phyloP scores from a whole-genome alignment of 106 monocot species.

The Vanilla planifolia region DNA sequence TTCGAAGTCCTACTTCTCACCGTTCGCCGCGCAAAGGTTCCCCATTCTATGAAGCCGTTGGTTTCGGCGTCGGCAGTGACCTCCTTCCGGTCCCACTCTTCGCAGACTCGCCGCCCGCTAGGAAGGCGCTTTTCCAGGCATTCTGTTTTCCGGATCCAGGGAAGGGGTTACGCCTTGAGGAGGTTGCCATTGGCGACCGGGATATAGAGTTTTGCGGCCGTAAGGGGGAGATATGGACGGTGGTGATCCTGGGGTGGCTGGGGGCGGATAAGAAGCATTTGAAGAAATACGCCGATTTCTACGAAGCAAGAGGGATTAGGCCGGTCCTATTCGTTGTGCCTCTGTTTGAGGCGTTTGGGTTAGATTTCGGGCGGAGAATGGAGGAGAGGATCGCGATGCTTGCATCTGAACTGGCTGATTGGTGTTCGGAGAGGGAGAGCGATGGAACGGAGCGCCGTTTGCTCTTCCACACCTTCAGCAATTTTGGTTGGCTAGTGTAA shows the following conservation, averaged over 20 bases:
- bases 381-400: constrained; percentile 47
- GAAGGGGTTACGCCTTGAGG: constrained; percentile 8
- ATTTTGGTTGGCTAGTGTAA: constrained; percentile 95
- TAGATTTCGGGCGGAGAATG: constrained; percentile 61
- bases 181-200: neutral
- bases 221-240: constrained; percentile 33
- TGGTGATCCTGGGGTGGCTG: constrained; percentile 90
- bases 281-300: constrained; percentile 85
- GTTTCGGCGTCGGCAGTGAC: neutral
- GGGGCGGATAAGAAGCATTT: constrained; percentile 79
- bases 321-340: constrained; percentile 72
- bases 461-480: constrained; percentile 96
- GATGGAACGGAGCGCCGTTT: constrained; percentile 46
- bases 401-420: constrained; percentile 37
- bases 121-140: neutral
- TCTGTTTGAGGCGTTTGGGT: constrained; percentile 37
- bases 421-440: constrained; percentile 44
- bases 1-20: constrained; percentile 15
- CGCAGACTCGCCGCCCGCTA: neutral
- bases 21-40: neutral
- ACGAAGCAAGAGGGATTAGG: constrained; percentile 40
- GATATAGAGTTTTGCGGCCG: constrained; percentile 5
- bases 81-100: neutral
- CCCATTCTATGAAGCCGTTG: neutral
- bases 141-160: neutral